Percentiles rank a stretch among this genome's conserved stretches.
Evolutionary conservation across 1,284 basidiomycete species (phyloP).

Genomic region (Agaricales sp.): DNA sequence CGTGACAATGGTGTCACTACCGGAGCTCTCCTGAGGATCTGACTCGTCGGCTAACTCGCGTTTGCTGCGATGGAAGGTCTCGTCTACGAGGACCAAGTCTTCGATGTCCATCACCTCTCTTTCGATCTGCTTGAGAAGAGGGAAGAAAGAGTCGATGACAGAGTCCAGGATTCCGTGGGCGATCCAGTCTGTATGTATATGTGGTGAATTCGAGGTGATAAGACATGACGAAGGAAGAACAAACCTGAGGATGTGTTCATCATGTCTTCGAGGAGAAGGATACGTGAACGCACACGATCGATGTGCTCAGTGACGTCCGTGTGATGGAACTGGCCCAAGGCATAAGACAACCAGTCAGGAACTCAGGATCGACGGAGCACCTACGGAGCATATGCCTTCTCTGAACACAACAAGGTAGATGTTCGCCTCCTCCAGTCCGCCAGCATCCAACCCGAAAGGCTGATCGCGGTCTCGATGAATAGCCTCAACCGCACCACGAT

Average conservation of each 20-base stretch:
- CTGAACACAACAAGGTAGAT: constrained; percentile 87
- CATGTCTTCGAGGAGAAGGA: constrained; percentile 48
- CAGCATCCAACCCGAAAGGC: constrained; percentile 23
- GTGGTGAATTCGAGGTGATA: constrained; percentile 2
- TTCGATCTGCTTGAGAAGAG: constrained; percentile 77
- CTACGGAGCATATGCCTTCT: constrained; percentile 82
- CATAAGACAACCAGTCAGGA: constrained; percentile 1
- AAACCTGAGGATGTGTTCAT: constrained; percentile 71
- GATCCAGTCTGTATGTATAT: constrained; percentile 77
- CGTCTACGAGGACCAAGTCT: constrained; percentile 38
- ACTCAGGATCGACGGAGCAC: constrained; percentile 19
- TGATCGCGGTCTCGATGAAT: constrained; percentile 15
- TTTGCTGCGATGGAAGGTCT: constrained; percentile 23
- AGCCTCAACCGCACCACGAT: constrained; percentile 36
- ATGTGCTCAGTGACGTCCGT: constrained; percentile 85
- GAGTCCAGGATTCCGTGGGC: constrained; percentile 91
- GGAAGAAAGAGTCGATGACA: constrained; percentile 91
- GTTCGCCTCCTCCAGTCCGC: constrained; percentile 67
- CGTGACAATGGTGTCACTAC: neutral
- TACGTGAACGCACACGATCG: constrained; percentile 66
- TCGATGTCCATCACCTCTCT: constrained; percentile 77
- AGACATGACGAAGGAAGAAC: constrained; percentile 13
- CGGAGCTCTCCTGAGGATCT: constrained; percentile 1
- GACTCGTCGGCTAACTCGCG: constrained; percentile 7
- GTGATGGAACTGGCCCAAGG: constrained; percentile 73